Evolutionary conservation across 2,329 filamentous ascomycete species (phyloP), one percentile per base, ranked within the genome.

Genomic region (Trichoderma oligosporum): DNA sequence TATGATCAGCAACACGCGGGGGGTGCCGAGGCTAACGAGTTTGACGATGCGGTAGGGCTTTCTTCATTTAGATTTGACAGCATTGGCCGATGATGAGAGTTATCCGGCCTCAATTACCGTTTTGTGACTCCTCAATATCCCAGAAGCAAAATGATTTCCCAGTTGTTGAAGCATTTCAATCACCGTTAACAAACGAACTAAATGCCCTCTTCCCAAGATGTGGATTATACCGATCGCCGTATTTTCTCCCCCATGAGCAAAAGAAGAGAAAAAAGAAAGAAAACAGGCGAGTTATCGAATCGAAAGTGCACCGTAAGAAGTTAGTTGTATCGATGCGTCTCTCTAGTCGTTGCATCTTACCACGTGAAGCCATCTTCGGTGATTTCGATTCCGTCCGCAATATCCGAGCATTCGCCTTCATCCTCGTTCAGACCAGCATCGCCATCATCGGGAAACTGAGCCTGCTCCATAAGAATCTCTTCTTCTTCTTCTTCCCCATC

Each of bases 301-400:
- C 25, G 12, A 44, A 25, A n/a, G 12, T n/a, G n/a, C n/a, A n/a
- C n/a, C n/a, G n/a, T n/a, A n/a, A n/a, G n/a, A n/a, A n/a, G n/a
- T n/a, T n/a, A n/a, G n/a, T n/a, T n/a, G n/a, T n/a, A n/a, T n/a
- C n/a, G n/a, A n/a, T n/a, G n/a, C n/a, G n/a, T n/a, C n/a, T n/a
- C n/a, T n/a, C n/a, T n/a, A n/a, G n/a, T n/a, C n/a, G n/a, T n/a
- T n/a, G n/a, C n/a, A n/a, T n/a, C 22, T 53, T 25, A 53, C 49
- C 49, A 53, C 14, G 18, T 33, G 18, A 53, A 53, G 7, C 49
- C 49, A 6, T 53, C 36, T n/a, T 53, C 36, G 0, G 49, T 53
- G 2, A 53, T 42, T 7, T 42, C n/a, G 18, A 53, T 53, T 7
- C 16, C 18, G 16, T 45, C 42, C 29, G 6, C 7, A n/a, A 7